These are phyloP conservation scores for Helichrysum umbraculigerum DNA, from an alignment of 129 eudicot species.

Conservation along the genomic window DNA sequence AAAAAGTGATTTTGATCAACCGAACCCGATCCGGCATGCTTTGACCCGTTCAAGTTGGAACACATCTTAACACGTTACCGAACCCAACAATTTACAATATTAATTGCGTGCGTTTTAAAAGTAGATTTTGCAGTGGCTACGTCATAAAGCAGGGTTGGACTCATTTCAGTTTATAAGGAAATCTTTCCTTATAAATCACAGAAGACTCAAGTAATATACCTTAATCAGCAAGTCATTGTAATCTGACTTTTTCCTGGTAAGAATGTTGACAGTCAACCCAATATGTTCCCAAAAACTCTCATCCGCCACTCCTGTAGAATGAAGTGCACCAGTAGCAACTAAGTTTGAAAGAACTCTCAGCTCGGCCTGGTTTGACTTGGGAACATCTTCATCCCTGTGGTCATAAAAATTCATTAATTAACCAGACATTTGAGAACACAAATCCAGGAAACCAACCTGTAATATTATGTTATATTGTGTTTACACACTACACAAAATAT, in stretches of 20 bases:
- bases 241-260: constrained; percentile 41
- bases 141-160: too few relatives aligned
- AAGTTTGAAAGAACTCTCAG: constrained; percentile 74
- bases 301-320: constrained; percentile 52
- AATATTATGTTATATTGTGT: too few relatives aligned
- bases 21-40: too few relatives aligned
- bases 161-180: too few relatives aligned
- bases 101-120: not conserved
- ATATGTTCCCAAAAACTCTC: constrained; percentile 69
- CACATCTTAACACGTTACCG: too few relatives aligned
- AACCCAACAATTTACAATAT: too few relatives aligned
- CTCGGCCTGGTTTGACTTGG: constrained; percentile 52
- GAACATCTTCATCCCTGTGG: constrained; percentile 68
- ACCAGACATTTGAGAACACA: too few relatives aligned
- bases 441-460: too few relatives aligned
- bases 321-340: constrained; percentile 77
- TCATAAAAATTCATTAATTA: constrained; percentile 39
- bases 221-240: constrained; percentile 59
- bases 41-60: too few relatives aligned
- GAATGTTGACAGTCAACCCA: constrained; percentile 55
- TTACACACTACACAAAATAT: too few relatives aligned
- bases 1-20: too few relatives aligned
- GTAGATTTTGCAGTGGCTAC: not conserved
- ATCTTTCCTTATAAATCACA: not conserved
- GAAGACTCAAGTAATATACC: constrained; percentile 62